These are phyloP conservation scores for Paragyromitra xinjiangensis DNA, from an alignment of 495 filamentous ascomycete genomes.

Conservation along the genomic window DNA sequence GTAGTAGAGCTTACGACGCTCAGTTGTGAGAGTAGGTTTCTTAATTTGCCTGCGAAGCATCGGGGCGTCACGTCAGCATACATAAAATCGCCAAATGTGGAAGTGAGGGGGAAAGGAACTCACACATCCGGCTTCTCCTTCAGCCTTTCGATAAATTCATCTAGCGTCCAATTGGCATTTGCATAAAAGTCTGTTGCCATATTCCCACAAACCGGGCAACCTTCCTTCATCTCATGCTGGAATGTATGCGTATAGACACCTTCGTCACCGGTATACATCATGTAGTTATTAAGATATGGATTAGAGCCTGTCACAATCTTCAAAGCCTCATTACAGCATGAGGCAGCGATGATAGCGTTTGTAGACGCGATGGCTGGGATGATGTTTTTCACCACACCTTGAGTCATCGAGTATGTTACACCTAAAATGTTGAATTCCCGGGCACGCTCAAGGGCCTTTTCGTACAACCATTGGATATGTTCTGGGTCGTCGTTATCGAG, in stretches of 20 bases:
- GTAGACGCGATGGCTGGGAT: constrained; percentile 98
- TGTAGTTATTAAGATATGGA: constrained; percentile 90
- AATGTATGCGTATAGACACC: constrained; percentile 97
- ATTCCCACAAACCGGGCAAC: constrained; percentile 94
- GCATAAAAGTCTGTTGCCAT: constrained; percentile 76
- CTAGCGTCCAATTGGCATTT: constrained; percentile 75
- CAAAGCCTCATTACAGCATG: constrained; percentile 94
- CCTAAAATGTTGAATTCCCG: constrained; percentile 89
- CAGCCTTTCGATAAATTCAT: constrained; percentile 85
- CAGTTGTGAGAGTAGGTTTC: constrained; percentile 86
- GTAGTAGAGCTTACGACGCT: constrained; percentile 86
- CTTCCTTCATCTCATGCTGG: constrained; percentile 85
- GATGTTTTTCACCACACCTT: constrained; percentile 99
- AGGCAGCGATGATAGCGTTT: constrained; percentile 94
- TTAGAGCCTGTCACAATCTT: constrained; percentile 88
- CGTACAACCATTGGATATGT: constrained; percentile 96
- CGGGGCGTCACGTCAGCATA: constrained; percentile 3
- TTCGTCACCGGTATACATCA: constrained; percentile 99
- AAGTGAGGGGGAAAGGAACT: constrained; percentile 35
- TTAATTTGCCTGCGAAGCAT: constrained; percentile 69
- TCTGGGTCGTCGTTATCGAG: constrained; percentile 97
- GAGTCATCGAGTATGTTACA: constrained; percentile 95
- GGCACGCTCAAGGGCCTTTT: constrained; percentile 80
- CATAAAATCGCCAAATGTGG: background rate
- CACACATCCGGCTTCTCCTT: constrained; percentile 79